These are phyloP conservation scores for Epichloe gansuensis DNA, from an alignment of 2,329 filamentous ascomycete genomes.

Conservation along the genomic window DNA sequence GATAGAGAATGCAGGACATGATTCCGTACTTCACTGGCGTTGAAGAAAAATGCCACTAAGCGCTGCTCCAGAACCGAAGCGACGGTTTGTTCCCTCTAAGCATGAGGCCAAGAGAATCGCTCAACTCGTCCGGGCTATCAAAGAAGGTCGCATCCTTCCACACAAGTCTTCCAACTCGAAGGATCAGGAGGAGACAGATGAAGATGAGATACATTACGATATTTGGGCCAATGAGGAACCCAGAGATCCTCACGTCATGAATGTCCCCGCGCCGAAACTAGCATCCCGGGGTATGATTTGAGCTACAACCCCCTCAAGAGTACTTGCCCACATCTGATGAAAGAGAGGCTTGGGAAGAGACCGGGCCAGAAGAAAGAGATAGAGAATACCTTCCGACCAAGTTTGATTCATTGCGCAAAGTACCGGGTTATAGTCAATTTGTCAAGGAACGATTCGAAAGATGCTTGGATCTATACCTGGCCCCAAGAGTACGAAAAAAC, in stretches of 20 bases:
- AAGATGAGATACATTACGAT: slow-evolving; percentile 67
- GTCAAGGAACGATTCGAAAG: slow-evolving; percentile 95
- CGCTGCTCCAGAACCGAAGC: slow-evolving; percentile 88
- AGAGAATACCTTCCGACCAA: slow-evolving; percentile 77
- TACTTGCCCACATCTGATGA: slow-evolving; percentile 83
- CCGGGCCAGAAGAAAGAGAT: slow-evolving; percentile 82
- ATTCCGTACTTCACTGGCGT: slow-evolving; percentile 90
- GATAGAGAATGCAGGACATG: slow-evolving; percentile 45
- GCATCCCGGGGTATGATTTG: slow-evolving; percentile 89
- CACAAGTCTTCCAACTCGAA: slow-evolving; percentile 63
- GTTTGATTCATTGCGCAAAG: slow-evolving; percentile 74
- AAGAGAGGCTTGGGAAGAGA: slow-evolving; percentile 70
- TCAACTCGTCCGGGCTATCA: slow-evolving; percentile 93
- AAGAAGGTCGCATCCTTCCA: slow-evolving; percentile 84
- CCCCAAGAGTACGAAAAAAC: slow-evolving; percentile 82
- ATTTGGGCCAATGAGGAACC: slow-evolving; percentile 90
- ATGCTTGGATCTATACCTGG: slow-evolving; percentile 89
- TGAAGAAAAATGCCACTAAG: slow-evolving; percentile 88
- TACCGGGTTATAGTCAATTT: slow-evolving; percentile 80
- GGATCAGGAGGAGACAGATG: slow-evolving; percentile 58
- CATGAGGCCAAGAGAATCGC: slow-evolving; percentile 93
- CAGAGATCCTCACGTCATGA: slow-evolving; percentile 77
- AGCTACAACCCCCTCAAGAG: slow-evolving; percentile 95
- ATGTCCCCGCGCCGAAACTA: slow-evolving; percentile 86
- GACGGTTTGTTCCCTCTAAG: slow-evolving; percentile 90